Evolutionary conservation across 2,329 filamentous ascomycete species (phyloP).

Genomic region (Xylariaceae sp.): DNA sequence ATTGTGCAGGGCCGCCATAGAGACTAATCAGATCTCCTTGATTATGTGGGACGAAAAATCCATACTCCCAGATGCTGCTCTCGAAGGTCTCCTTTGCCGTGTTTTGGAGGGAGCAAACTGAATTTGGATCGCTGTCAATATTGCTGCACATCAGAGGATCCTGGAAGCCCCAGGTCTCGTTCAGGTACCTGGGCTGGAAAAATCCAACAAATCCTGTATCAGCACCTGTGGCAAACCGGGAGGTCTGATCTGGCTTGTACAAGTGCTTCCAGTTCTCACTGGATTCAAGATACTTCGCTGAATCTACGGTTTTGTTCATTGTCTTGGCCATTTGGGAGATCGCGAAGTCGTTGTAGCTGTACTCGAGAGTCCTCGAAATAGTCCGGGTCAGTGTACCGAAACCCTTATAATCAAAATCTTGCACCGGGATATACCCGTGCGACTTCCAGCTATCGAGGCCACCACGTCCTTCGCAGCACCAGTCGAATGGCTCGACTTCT

Average conservation of each 20-base stretch:
- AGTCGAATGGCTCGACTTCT: constrained; percentile 65
- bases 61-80: constrained; percentile 68
- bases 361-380: constrained; percentile 71
- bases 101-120: constrained; percentile 55
- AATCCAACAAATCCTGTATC: constrained; percentile 67
- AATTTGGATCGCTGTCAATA: constrained; percentile 36
- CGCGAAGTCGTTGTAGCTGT: constrained; percentile 73
- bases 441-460: constrained; percentile 68
- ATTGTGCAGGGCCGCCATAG: constrained; percentile 55
- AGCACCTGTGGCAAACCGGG: constrained; percentile 44
- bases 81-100: constrained; percentile 68
- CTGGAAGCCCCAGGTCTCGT: constrained; percentile 65
- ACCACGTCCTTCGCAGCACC: constrained; percentile 66
- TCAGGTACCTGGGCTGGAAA: constrained; percentile 63
- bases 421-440: constrained; percentile 65
- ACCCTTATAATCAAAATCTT: constrained; percentile 62
- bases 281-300: constrained; percentile 54
- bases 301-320: constrained; percentile 50
- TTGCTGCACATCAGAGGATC: constrained; percentile 61
- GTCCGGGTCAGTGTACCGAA: constrained; percentile 67
- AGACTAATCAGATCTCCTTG: constrained; percentile 50
- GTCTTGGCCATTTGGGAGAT: constrained; percentile 58
- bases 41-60: constrained; percentile 58
- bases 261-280: constrained; percentile 66
- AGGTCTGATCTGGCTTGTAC: constrained; percentile 56